Base-by-base conservation (phyloP, 805 yeast genomes). In the fission yeast (Schizosaccharomyces pombe) region DNA sequence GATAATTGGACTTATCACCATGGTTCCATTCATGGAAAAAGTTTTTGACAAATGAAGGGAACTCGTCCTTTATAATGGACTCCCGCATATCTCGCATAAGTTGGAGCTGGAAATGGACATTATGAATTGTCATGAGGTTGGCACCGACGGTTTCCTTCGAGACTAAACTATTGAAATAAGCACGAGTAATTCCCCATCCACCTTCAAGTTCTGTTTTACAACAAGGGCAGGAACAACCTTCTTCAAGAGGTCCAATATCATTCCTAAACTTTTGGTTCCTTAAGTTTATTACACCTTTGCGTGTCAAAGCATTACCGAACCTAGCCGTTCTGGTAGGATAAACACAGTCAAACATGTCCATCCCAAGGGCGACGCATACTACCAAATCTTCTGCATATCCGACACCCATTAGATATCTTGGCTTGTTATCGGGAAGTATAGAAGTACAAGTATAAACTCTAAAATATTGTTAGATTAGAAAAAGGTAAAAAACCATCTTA, bases 331-430 rank as follows among this genome's bases (percentile, higher is more conserved):
- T 60, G 2, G 73, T 70, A 9, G 74, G 74, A 57, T 68, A 70
- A 4, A 70, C 74, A 55, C 74, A 71, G 57, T 70, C 74, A 59
- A 70, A 70, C 63, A 70, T 60, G 57, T 70, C 74, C 1, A 73
- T 74, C 0, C 74, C 74, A 40, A 70, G 63, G 1, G 74, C 74
- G 4, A 70, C 74, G 1, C 70, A 65, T 5, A 70, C 74, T 4
- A 70, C 70, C 57, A 70, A 60, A 57, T 70, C 74, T 57, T 70
- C 74, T 5, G 74, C 74, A 55, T 71, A 71, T 16, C 74, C 74
- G 4, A 70, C 72, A 14, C 74, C 74, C 74, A 70, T 70, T 58
- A 72, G 69, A 57, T 70, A 70, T 19, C 72, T 62, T 0, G 74
- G 74, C 59, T 70, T 70, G 56, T 62, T 56, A 39, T 64, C 63